Base-by-base conservation (phyloP, 1,139 yeast genomes). In the Saccharomycopsis hybrid region DNA sequence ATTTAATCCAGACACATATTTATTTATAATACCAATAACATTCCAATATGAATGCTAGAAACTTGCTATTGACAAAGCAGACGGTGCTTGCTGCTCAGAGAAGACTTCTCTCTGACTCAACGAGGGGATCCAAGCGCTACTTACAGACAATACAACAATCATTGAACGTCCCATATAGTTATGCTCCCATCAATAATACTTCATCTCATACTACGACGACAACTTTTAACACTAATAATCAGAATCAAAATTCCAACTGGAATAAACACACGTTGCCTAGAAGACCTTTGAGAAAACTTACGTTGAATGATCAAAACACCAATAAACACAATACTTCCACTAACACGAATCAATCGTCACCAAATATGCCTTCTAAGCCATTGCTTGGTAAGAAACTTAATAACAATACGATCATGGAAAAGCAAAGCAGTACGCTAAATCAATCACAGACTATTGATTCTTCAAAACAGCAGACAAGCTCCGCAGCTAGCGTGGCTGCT, bases 71-170 rank as follows among this genome's bases (percentile, higher is more conserved):
- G 18, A 18, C 13, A 9, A 32, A 32, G 35, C 35, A 8, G 35
- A 8, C 11, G 35, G 35, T 11, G 8, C 11, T 32, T 25, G 45
- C 38, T 13, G 27, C 29, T 9, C 51, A 48, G 31, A 30, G 48
- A 30, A 39, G 53, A 39, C 39, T 50, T 27, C 41, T 50, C 13
- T 43, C 48, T 18, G 53, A 50, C 18, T 41, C 24, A 11, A 37
- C 49, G 3, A 51, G 48, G 24, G 38, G 27, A 29, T 43, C 49
- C 3, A 51, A 51, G 31, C 51, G 54, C 13, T 51, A 43, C 31
- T 31, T 51, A n/a, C 54, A 51, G 33, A 51, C 54, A 3, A 45
- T 51, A 4, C 44, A 47, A n/a, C 48, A 42, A 24, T n/a, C 44
- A 3, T 13, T 36, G 8, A 27, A 42, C 28, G 37, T 43, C 3